phyloP scores from a whole-genome alignment of 1,139 yeast genomes.

The Suhomyces yuchorum region DNA sequence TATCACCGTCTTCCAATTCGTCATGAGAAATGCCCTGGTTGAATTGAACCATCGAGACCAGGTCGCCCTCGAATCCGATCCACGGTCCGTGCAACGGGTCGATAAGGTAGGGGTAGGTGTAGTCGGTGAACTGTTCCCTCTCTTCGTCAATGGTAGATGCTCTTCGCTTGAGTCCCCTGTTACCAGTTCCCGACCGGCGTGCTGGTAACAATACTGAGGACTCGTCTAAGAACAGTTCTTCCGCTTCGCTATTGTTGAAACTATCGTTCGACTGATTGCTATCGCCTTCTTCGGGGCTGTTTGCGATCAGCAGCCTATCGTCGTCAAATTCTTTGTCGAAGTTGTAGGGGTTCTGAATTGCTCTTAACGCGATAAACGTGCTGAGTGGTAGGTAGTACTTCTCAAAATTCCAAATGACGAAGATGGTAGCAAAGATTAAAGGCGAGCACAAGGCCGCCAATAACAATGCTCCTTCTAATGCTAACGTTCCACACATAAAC shows the following conservation, averaged over 20 bases:
- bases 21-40: slow-evolving; percentile 17
- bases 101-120: slow-evolving; percentile 50
- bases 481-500: slow-evolving; percentile 70
- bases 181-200: slow-evolving; percentile 12
- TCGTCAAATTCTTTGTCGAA: slow-evolving; percentile 49
- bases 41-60: slow-evolving; percentile 43
- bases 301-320: slow-evolving; percentile 23
- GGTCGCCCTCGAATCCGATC: slow-evolving; percentile 59
- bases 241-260: slow-evolving; percentile 14
- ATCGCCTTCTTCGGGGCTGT: slow-evolving; percentile 11
- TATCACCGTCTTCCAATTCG: slow-evolving; percentile 29
- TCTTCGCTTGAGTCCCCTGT: slow-evolving; percentile 24
- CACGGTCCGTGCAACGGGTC: slow-evolving; percentile 59
- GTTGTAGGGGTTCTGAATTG: slow-evolving; percentile 51
- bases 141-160: slow-evolving; percentile 58
- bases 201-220: slow-evolving; percentile 30
- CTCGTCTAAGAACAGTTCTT: slow-evolving; percentile 27
- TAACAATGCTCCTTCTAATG: slow-evolving; percentile 60
- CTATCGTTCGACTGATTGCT: slow-evolving; percentile 10
- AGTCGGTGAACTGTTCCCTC: slow-evolving; percentile 52
- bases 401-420: slow-evolving; percentile 58
- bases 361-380: slow-evolving; percentile 62
- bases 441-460: slow-evolving; percentile 57
- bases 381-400: slow-evolving; percentile 61
- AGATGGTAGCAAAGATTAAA: slow-evolving; percentile 50